Evolutionary conservation across 2,329 filamentous ascomycete species (phyloP).

Genomic region (Fusarium sp.): DNA sequence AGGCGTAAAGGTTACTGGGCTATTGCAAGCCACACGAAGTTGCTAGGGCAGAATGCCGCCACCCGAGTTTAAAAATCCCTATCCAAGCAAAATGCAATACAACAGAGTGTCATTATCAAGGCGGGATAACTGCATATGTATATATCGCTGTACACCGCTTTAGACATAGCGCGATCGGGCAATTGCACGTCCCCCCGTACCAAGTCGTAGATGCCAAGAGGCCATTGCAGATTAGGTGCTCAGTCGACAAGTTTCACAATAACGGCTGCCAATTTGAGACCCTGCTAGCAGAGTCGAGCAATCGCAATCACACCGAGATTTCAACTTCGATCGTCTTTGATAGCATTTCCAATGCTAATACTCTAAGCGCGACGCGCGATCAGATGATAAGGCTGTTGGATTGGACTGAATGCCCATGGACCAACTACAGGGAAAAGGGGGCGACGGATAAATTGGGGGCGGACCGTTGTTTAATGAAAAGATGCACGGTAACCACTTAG

Average conservation of each 20-base stretch:
- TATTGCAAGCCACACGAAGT: constrained; percentile 21
- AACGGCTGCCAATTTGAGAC: constrained; percentile 25
- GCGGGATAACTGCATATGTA: constrained; percentile 6
- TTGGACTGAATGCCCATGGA: not conserved
- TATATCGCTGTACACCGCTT: not conserved
- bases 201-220: constrained; percentile 24
- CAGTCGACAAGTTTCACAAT: constrained; percentile 25
- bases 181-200: constrained; percentile 15
- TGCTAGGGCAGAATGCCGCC: constrained; percentile 15
- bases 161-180: constrained; percentile 5
- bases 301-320: constrained; percentile 27
- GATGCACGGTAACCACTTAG: constrained; percentile 18
- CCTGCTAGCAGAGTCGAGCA: constrained; percentile 5
- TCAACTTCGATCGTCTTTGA: not conserved
- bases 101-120: constrained; percentile 16
- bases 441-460: constrained; percentile 27
- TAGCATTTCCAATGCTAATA: not conserved
- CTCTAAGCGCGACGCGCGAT: not conserved
- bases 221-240: constrained; percentile 25
- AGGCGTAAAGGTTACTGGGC: constrained; percentile 2
- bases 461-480: constrained; percentile 33
- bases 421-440: constrained; percentile 20
- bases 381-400: not conserved
- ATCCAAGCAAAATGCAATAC: not conserved
- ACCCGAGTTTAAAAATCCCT: constrained; percentile 1